phyloP scores from a whole-genome alignment of 352 stramenopile species.

The Sclerospora graminicola region DNA sequence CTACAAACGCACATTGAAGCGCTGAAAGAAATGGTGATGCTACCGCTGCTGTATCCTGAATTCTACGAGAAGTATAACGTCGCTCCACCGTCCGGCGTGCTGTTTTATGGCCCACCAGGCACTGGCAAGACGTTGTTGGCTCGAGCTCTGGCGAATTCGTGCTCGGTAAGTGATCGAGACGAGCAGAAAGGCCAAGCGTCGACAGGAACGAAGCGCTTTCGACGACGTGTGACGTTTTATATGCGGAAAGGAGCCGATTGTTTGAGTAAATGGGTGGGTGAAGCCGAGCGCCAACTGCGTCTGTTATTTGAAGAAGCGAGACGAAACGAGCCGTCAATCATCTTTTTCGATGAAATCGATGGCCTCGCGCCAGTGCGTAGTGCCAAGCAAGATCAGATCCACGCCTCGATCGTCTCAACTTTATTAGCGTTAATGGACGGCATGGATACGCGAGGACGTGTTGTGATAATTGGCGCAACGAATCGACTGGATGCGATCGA shows the following conservation, averaged over 20 bases:
- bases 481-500: constrained; percentile 96
- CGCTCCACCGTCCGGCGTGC: constrained; percentile 68
- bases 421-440: constrained; percentile 90
- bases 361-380: constrained; percentile 87
- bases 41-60: constrained; percentile 88
- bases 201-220: constrained; percentile 1
- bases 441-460: constrained; percentile 74
- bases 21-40: constrained; percentile 92
- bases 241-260: constrained; percentile 91
- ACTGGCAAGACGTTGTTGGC: constrained; percentile 89
- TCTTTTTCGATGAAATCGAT: constrained; percentile 94
- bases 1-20: constrained; percentile 79
- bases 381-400: constrained; percentile 91
- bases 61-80: constrained; percentile 88
- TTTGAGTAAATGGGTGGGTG: constrained; percentile 85
- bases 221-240: constrained; percentile 86
- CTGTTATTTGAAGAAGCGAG: constrained; percentile 88
- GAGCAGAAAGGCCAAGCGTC: not conserved
- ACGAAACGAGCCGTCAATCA: constrained; percentile 87
- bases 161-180: constrained; percentile 24
- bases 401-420: constrained; percentile 89
- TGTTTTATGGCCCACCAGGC: constrained; percentile 88
- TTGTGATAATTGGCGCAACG: constrained; percentile 97
- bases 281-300: constrained; percentile 86
- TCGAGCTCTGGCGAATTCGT: constrained; percentile 84